phyloP scores from a whole-genome alignment of 352 stramenopile genomes.

The Pythium diclinum region DNA sequence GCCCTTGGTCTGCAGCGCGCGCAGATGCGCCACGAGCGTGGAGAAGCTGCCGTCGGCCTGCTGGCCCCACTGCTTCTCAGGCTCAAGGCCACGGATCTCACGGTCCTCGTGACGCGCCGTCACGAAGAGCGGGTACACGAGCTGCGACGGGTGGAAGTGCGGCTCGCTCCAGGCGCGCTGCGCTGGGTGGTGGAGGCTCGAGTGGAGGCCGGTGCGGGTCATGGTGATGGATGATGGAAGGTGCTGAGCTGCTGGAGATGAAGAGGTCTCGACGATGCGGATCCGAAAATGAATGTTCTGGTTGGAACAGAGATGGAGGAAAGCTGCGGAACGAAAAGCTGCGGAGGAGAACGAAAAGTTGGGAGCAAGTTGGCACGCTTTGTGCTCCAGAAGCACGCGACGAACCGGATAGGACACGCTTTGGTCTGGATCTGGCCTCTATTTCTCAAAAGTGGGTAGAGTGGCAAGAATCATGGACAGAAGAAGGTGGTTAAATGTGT shows the following conservation, averaged over 20 bases:
- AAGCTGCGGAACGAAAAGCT: neutral
- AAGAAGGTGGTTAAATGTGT: neutral
- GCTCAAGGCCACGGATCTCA: constrained; percentile 74
- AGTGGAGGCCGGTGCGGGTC: constrained; percentile 51
- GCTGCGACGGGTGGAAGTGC: constrained; percentile 84
- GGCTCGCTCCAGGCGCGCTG: constrained; percentile 85
- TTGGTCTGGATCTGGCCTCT: neutral
- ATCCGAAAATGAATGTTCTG: constrained; percentile 1
- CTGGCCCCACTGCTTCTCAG: constrained; percentile 83
- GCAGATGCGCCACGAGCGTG: constrained; percentile 70
- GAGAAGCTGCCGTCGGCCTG: constrained; percentile 59
- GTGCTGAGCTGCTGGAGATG: neutral
- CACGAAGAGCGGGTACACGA: constrained; percentile 90
- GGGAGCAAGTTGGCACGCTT: constrained; percentile 4
- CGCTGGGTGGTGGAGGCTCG: constrained; percentile 75
- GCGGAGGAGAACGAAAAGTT: neutral
- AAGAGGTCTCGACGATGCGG: neutral
- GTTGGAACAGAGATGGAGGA: neutral
- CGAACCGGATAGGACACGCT: neutral
- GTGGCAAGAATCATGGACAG: neutral
- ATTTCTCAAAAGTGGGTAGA: neutral
- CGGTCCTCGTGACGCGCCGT: constrained; percentile 67
- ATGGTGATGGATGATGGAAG: constrained; percentile 9
- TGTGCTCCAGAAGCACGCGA: constrained; percentile 1
- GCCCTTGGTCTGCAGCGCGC: constrained; percentile 65